phyloP scores from a whole-genome alignment of 2,329 filamentous ascomycete species.

The Chrysoporthe deuterocubensis region DNA sequence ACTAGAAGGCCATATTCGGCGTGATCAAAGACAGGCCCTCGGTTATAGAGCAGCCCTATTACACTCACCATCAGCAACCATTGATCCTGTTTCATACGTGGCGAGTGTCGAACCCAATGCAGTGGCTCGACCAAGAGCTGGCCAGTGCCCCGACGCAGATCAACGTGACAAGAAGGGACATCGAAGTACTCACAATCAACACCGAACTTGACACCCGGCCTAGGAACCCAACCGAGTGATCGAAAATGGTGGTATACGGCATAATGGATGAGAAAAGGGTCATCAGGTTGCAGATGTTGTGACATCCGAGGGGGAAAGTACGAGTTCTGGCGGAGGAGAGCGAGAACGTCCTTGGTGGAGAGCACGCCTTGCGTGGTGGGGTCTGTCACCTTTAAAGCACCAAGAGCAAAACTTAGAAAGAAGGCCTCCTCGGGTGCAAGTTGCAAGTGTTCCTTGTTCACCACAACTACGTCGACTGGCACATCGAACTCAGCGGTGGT shows the following conservation, averaged over 20 bases:
- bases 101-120: neutral
- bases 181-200: constrained; percentile 64
- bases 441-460: constrained; percentile 82
- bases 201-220: constrained; percentile 91
- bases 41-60: constrained; percentile 80
- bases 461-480: constrained; percentile 35
- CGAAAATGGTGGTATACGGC: constrained; percentile 95
- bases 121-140: neutral
- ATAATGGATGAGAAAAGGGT: constrained; percentile 85
- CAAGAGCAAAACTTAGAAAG: constrained; percentile 83
- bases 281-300: constrained; percentile 67
- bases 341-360: constrained; percentile 61
- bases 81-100: neutral
- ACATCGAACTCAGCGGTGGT: neutral
- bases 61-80: neutral
- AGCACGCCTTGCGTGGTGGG: constrained; percentile 50
- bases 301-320: constrained; percentile 64
- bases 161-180: neutral
- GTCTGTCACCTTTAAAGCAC: constrained; percentile 68
- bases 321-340: constrained; percentile 70
- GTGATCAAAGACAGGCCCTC: constrained; percentile 91
- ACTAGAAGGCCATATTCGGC: constrained; percentile 90
- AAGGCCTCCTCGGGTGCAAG: constrained; percentile 89
- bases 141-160: neutral
- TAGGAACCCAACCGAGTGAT: constrained; percentile 91